Base-by-base conservation (phyloP, 192 early-diverging fungal species). In the Backusella luteola region DNA sequence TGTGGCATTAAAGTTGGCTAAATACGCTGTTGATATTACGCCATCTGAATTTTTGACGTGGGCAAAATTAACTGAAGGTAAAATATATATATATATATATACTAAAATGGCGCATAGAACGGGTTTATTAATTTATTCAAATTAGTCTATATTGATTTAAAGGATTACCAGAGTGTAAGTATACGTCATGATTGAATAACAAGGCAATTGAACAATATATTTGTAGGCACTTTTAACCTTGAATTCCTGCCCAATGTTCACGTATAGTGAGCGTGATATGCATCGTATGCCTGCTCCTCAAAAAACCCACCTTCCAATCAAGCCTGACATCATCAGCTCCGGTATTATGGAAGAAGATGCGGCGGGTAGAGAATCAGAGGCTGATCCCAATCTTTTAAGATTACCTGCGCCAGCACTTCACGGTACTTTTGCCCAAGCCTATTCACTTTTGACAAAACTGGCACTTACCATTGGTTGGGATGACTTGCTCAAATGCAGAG, bases 201-300 rank as follows among this genome's bases (percentile, higher is more conserved):
- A 49, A 3, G 19, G 19, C 6, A n/a, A 49, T n/a, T 49, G 38
- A 68, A 32, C 6, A 34, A 2, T 68, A 19, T 3, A 49, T 49
- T 7, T 11, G 1, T 86, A 92, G 90, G 98, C 98, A 14, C 87
- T 99, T 14, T 87, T 99, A 73, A 93, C 97, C 0, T 89, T 99
- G 75, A 99, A 99, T 83, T 94, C 97, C 7, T 99, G 98, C 82
- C 98, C 98, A 11, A 99, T 99, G 98, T 99, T 98, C 79, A 96
- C 97, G 0, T 97, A 90, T 81, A 89, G 89, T 49, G 94, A 95
- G 77, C 87, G 90, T 67, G 96, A 98, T 76, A 85, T 93, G 78
- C 96, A 95, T 69, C 91, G 96, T 35, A 96, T 97, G 92, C 97
- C 96, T 15, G 83, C 93, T 14, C 96, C 96, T 7, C 90, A 92